Evolutionary conservation across 371 early-diverging fungal genomes (phyloP).

Genomic region (Mucor saturninus): DNA sequence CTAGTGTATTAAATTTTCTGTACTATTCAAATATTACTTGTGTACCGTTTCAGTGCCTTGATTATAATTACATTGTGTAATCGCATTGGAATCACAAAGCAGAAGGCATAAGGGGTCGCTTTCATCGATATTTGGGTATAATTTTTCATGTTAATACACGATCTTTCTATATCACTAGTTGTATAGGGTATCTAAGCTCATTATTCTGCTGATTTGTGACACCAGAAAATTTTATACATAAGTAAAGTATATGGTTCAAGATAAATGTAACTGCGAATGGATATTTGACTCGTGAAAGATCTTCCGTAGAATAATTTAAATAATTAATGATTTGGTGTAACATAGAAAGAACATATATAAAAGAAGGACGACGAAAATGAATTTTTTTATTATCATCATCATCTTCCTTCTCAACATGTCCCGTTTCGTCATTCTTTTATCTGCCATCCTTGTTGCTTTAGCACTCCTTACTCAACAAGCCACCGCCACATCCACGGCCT

Average conservation of each 20-base stretch:
- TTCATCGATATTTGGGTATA: no score
- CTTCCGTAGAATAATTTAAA: neutral
- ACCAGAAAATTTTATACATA: no score
- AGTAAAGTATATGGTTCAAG: neutral
- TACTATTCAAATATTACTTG: no score
- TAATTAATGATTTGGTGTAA: neutral
- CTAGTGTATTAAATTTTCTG: no score
- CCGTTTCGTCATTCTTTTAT: slow-evolving; percentile 3
- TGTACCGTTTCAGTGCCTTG: no score
- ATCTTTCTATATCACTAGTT: no score
- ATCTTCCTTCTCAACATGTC: neutral
- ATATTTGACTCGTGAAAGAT: slow-evolving; percentile 1
- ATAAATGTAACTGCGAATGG: neutral
- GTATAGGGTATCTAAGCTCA: no score
- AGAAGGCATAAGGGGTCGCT: no score
- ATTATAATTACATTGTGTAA: no score
- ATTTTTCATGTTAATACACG: no score
- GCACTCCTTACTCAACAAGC: slow-evolving; percentile 11
- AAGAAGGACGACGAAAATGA: neutral
- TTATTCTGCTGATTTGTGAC: no score
- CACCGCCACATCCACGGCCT: neutral
- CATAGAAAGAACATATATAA: neutral
- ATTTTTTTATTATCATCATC: neutral
- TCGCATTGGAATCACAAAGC: no score
- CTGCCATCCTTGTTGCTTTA: slow-evolving; percentile 3